Conservation (phyloP, 192 early-diverging fungal genomes). For the Backusella westeae region DNA sequence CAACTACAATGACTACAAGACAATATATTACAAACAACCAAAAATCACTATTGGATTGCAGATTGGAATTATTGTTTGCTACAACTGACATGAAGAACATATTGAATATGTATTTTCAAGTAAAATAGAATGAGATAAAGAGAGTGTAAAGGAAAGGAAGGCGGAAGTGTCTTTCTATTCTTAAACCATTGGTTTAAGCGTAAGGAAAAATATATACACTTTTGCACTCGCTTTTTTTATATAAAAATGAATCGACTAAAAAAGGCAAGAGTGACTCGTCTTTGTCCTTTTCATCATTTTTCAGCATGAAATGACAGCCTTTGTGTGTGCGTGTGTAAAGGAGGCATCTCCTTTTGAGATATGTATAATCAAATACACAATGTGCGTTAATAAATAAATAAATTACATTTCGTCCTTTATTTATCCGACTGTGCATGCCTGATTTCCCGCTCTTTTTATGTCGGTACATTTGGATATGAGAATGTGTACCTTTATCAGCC, state of each 20-base stretch:
- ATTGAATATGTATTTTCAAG: not conserved
- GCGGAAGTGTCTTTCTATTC: not conserved
- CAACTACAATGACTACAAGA: constrained; percentile 60
- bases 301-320: not conserved
- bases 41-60: constrained; percentile 36
- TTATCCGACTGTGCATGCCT: no score
- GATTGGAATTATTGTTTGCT: not conserved
- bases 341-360: not conserved
- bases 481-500: no score
- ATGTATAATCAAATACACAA: no score
- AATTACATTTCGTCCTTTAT: no score
- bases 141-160: not conserved
- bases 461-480: no score
- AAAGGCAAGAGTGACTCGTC: no score
- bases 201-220: not conserved
- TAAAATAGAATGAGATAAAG: not conserved
- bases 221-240: not conserved
- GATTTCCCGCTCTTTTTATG: no score
- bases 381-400: no score
- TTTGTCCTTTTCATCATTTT: not conserved
- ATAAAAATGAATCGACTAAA: no score
- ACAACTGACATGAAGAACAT: not conserved
- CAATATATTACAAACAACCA: constrained; percentile 69
- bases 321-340: not conserved
- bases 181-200: not conserved